Percentiles rank a stretch among this genome's conserved stretches.
Conservation (phyloP, 106 monocot species). For the Dioscorea dumetorum region DNA sequence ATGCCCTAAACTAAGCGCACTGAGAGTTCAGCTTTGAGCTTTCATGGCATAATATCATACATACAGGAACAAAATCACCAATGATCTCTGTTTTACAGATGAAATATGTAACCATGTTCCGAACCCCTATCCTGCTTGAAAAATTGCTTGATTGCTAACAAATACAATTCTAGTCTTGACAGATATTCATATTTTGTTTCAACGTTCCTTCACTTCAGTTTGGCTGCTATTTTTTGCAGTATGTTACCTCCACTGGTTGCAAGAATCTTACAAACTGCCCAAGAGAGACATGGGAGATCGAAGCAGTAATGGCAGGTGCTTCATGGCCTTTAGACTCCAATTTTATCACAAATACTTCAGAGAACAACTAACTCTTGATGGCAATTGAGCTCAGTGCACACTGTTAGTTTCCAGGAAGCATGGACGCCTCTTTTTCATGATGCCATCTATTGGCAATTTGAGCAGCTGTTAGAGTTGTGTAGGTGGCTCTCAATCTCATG, state of each 20-base stretch:
- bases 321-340: conserved; percentile 50
- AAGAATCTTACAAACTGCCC: conserved; percentile 86
- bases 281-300: conserved; percentile 72
- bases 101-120: neutral
- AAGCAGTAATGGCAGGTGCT: conserved; percentile 93
- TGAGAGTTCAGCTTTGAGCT: neutral
- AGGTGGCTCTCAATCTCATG: too few species aligned
- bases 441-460: too few species aligned
- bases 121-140: neutral
- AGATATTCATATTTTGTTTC: too few species aligned
- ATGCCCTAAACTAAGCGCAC: conserved; percentile 10
- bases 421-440: too few species aligned
- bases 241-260: conserved; percentile 72
- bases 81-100: neutral
- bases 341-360: neutral
- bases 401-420: too few species aligned
- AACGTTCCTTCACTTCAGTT: neutral
- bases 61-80: neutral
- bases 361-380: conserved; percentile 1
- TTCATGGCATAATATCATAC: neutral
- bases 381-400: neutral
- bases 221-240: conserved; percentile 28
- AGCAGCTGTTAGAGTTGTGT: too few species aligned
- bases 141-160: neutral
- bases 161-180: too few species aligned